A percentile compares a stretch with the other conserved stretches of the same genome.
phyloP scores from a whole-genome alignment of 2,329 filamentous ascomycete genomes.

The Penicillium sp. region DNA sequence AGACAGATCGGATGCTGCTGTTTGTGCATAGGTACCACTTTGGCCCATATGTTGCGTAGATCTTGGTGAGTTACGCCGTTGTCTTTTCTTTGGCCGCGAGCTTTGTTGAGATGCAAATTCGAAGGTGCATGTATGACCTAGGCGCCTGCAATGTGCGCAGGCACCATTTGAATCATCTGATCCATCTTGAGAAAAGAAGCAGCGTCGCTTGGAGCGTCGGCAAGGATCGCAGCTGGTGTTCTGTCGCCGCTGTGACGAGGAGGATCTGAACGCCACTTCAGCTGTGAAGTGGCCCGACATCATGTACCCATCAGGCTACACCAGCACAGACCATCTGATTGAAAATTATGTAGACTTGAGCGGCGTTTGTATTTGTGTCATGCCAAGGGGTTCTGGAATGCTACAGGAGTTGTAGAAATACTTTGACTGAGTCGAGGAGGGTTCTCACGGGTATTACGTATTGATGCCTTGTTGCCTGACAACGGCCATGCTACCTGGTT shows the following conservation, averaged over 20 bases:
- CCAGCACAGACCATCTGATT: not conserved
- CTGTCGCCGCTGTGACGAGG: conserved; percentile 16
- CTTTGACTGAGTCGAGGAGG: not conserved
- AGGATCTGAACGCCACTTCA: not conserved
- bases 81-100: conserved; percentile 2
- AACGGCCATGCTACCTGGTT: not conserved
- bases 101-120: conserved; percentile 11
- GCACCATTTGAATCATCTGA: not conserved
- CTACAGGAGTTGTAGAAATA: not conserved
- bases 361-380: not conserved
- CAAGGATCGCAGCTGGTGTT: conserved; percentile 26
- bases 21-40: not conserved
- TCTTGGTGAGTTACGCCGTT: not conserved
- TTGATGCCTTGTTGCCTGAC: conserved; percentile 1
- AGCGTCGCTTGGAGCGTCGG: conserved; percentile 25
- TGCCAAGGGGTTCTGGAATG: not conserved
- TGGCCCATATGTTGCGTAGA: not conserved
- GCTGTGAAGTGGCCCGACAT: not conserved
- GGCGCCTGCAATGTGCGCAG: conserved; percentile 19
- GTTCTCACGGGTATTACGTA: not conserved
- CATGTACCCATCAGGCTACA: not conserved
- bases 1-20: not conserved
- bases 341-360: not conserved
- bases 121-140: conserved; percentile 21
- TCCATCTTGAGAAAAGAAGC: conserved; percentile 10